A percentile compares a stretch with the other conserved stretches of the same genome.
These are phyloP conservation scores for Straminergon stramineum DNA, from an alignment of 225 moss, liverwort and hornwort species.

Conservation along the genomic window DNA sequence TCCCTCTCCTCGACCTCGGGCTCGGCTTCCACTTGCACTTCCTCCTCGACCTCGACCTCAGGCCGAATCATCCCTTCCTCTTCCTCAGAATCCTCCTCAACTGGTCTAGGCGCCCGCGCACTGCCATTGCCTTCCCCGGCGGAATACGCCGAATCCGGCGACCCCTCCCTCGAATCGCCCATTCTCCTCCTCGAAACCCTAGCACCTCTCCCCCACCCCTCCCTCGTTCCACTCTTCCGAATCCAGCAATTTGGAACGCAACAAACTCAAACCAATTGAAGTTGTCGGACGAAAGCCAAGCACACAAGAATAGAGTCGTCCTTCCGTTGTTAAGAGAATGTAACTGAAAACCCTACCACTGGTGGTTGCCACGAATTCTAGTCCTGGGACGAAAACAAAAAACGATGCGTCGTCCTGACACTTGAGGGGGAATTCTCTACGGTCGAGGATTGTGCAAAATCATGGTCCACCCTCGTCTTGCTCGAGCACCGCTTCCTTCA, in stretches of 20 bases:
- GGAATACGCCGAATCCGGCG: conserved; percentile 26
- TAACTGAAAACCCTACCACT: not conserved
- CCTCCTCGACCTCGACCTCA: not conserved
- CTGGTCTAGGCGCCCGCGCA: not conserved
- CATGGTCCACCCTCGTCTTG: not conserved
- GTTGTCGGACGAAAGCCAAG: not conserved
- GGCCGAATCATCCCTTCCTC: conserved; percentile 22
- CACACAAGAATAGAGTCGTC: not conserved
- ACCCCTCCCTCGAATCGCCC: conserved; percentile 23
- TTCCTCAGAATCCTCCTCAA: conserved; percentile 16
- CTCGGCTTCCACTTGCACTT: not conserved
- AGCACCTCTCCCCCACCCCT: not conserved
- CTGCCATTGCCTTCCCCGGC: conserved; percentile 18
- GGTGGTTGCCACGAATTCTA: not conserved
- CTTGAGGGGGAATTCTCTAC: not conserved
- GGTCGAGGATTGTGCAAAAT: not conserved
- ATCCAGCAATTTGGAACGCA: not conserved
- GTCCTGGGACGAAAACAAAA: not conserved
- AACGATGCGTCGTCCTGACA: not conserved
- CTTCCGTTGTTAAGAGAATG: not conserved
- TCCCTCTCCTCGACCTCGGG: conserved; percentile 8
- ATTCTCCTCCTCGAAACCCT: conserved; percentile 1
- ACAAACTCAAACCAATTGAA: not conserved
- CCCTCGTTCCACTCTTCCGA: not conserved
- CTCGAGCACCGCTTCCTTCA: not conserved